Base-by-base conservation (phyloP, 1,139 yeast species). In the Yamadazyma songkhlaensis region DNA sequence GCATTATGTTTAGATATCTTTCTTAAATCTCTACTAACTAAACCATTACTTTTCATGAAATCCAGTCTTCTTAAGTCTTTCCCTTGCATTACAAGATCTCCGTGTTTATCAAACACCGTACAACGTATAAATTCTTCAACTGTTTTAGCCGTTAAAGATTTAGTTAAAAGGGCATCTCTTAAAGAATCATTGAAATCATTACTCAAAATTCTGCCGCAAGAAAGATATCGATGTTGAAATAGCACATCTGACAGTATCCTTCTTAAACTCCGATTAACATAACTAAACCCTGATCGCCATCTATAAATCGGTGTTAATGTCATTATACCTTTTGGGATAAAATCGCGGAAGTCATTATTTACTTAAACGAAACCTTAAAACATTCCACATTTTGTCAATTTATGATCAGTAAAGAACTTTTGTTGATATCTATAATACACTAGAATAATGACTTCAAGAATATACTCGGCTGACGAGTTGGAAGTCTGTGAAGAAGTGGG, bases 401-500 rank as follows among this genome's bases (percentile, higher is more conserved):
- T 25, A n/a, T 10, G 13, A 25, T 12, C 27, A 25, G 27, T 25
- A 25, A 11, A 6, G 17, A 8, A 11, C 25, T 10, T 10, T n/a
- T n/a, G n/a, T 25, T n/a, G 27, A 6, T 25, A 12, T 25, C 27
- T 29, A n/a, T 26, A 23, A 23, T 23, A 9, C 25, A 23, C 3
- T 23, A 23, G 10, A 26, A 9, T n/a, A 27, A 31, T 31, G 34
- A 31, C 22, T 10, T 21, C 28, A 9, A 22, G 72, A 37, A 54
- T 67, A 13, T 37, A 46, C 33, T 55, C 64, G 10, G 62, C 71
- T 9, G 73, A 66, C 13, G 74, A 72, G 46, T 51, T 72, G 20
- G 74, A 78, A 34, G 73, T 88, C 4, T 74, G 74, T 45, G 90
- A 84, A 47, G 90, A 86, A 55, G 80, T 88, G 1, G 96, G 96